These are phyloP conservation scores for Paramarasmius palmivorus DNA, from an alignment of 1,284 basidiomycete species.

Conservation along the genomic window DNA sequence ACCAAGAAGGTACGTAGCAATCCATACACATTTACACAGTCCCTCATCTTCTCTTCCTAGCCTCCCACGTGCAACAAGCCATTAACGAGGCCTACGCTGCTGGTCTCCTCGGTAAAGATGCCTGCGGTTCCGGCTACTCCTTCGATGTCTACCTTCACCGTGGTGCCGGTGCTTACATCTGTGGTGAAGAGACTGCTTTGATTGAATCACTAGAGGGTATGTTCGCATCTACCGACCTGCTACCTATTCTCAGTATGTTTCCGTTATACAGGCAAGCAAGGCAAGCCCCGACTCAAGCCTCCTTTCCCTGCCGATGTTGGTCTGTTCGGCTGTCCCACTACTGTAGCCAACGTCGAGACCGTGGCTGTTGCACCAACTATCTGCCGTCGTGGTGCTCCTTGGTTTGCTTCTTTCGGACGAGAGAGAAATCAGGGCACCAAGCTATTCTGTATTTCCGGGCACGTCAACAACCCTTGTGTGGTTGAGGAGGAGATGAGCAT, in stretches of 20 bases:
- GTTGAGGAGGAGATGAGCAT: slow-evolving; percentile 99
- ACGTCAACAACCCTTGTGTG: slow-evolving; percentile 98
- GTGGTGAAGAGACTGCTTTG: slow-evolving; percentile 97
- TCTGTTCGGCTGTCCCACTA: slow-evolving; percentile 94
- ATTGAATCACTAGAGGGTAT: slow-evolving; percentile 92
- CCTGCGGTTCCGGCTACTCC: slow-evolving; percentile 89
- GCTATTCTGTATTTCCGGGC: slow-evolving; percentile 93
- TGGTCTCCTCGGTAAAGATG: slow-evolving; percentile 91
- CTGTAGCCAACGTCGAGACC: slow-evolving; percentile 98
- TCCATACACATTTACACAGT: neutral
- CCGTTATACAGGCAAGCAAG: slow-evolving; percentile 66
- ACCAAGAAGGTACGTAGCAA: slow-evolving; percentile 63
- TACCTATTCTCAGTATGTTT: neutral
- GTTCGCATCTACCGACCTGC: neutral
- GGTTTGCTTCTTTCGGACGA: slow-evolving; percentile 94
- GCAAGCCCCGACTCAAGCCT: slow-evolving; percentile 97
- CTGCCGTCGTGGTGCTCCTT: slow-evolving; percentile 85
- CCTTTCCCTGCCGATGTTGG: slow-evolving; percentile 99
- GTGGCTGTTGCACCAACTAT: slow-evolving; percentile 98
- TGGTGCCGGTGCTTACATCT: slow-evolving; percentile 97
- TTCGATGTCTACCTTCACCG: slow-evolving; percentile 98
- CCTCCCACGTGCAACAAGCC: slow-evolving; percentile 89
- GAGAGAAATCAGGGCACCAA: slow-evolving; percentile 96
- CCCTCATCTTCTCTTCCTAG: slow-evolving; percentile 27
- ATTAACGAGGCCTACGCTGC: slow-evolving; percentile 94